These are phyloP conservation scores for Yamadazyma phyllophila DNA, from an alignment of 805 yeast species.

Conservation along the genomic window DNA sequence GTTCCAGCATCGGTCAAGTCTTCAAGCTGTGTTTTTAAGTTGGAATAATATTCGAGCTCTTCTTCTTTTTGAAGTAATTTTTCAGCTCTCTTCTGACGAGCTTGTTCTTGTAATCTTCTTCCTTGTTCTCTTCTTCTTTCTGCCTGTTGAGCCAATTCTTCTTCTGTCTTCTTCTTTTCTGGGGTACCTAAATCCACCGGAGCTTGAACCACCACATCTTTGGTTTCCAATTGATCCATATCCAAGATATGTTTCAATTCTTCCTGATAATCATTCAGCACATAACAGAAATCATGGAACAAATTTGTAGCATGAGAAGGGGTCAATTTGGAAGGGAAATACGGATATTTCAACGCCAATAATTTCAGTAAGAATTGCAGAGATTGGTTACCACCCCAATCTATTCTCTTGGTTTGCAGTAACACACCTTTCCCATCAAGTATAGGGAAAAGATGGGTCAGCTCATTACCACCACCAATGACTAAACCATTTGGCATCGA, in stretches of 20 bases:
- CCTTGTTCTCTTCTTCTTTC: slow-evolving; percentile 85
- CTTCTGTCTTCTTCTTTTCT: slow-evolving; percentile 73
- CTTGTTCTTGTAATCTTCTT: slow-evolving; percentile 86
- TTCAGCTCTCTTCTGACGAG: slow-evolving; percentile 78
- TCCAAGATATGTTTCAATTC: slow-evolving; percentile 61
- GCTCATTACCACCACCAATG: slow-evolving; percentile 77
- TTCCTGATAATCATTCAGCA: slow-evolving; percentile 61
- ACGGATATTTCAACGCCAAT: slow-evolving; percentile 82
- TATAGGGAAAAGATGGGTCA: slow-evolving; percentile 82
- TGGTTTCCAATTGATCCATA: slow-evolving; percentile 58
- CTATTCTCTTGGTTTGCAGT: slow-evolving; percentile 71
- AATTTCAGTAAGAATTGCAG: slow-evolving; percentile 60
- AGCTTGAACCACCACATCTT: slow-evolving; percentile 80
- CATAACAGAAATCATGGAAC: slow-evolving; percentile 75
- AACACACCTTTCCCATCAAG: slow-evolving; percentile 64
- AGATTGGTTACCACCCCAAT: slow-evolving; percentile 87
- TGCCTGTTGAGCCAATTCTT: slow-evolving; percentile 73
- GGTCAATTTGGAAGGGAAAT: slow-evolving; percentile 75
- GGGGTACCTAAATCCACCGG: slow-evolving; percentile 65
- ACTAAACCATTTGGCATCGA: slow-evolving; percentile 56
- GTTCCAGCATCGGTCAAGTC: slow-evolving; percentile 49
- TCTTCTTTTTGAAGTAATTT: slow-evolving; percentile 77
- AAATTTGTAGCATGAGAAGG: slow-evolving; percentile 62
- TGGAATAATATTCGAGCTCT: slow-evolving; percentile 69
- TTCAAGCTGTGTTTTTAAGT: slow-evolving; percentile 51